These are phyloP conservation scores for Suhomyces choctaworum DNA, from an alignment of 1,139 yeast species.

Conservation along the genomic window DNA sequence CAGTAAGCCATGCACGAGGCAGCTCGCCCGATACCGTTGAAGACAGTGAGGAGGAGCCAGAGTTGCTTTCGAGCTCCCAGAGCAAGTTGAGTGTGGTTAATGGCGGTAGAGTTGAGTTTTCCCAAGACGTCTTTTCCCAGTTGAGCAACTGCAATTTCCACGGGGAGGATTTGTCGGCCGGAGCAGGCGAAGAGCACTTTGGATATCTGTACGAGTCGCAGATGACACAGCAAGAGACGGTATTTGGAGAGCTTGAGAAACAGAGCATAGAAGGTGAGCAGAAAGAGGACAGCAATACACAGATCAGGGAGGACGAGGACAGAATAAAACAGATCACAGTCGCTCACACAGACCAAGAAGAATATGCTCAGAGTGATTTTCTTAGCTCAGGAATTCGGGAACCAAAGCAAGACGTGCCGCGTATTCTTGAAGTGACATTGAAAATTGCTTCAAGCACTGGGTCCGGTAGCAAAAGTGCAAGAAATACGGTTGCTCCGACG, in stretches of 20 bases:
- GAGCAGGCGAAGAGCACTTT: constrained; percentile 2
- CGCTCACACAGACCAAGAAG: too few species aligned
- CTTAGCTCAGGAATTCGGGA: too few species aligned
- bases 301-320: too few species aligned
- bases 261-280: not conserved
- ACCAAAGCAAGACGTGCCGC: too few species aligned
- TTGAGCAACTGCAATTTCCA: constrained; percentile 15
- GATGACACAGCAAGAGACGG: not conserved
- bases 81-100: not conserved
- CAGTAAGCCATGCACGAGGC: not conserved
- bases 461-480: too few species aligned
- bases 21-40: constrained; percentile 12
- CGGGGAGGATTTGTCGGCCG: constrained; percentile 13
- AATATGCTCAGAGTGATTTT: too few species aligned
- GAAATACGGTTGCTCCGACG: too few species aligned
- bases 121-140: constrained; percentile 5
- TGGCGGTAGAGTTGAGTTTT: too few species aligned
- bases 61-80: constrained; percentile 10
- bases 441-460: too few species aligned
- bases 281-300: not conserved
- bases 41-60: constrained; percentile 20
- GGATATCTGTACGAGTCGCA: constrained; percentile 1
- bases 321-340: too few species aligned
- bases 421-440: too few species aligned
- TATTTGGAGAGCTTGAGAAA: not conserved